These are phyloP conservation scores for Agarophyton chilense DNA, from an alignment of 23 red algal species.

Conservation along the genomic window DNA sequence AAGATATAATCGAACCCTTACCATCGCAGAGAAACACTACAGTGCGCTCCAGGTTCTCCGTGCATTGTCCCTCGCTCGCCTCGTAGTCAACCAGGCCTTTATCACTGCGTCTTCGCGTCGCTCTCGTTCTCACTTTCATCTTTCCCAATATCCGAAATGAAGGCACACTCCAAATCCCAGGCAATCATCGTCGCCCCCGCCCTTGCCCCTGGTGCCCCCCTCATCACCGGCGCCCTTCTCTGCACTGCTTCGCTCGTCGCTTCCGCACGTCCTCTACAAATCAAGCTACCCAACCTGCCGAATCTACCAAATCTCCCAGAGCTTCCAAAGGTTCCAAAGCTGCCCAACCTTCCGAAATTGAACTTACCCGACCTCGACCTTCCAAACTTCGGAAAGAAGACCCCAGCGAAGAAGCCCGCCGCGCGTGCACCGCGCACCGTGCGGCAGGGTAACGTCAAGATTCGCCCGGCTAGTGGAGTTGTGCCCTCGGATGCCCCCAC, in stretches of 20 bases:
- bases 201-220: not conserved
- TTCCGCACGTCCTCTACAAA: conserved; percentile 13
- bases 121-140: not conserved
- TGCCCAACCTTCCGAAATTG: too few species aligned
- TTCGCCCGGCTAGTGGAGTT: not conserved
- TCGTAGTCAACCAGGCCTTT: too few species aligned
- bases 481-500: conserved; percentile 23
- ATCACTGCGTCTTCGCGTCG: too few species aligned
- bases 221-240: not conserved
- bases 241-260: not conserved
- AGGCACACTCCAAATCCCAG: not conserved
- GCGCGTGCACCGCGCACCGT: not conserved
- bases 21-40: too few species aligned
- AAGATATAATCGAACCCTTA: too few species aligned
- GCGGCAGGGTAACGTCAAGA: not conserved
- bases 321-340: conserved; percentile 36
- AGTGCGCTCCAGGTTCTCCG: too few species aligned
- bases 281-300: conserved; percentile 51
- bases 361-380: conserved; percentile 62
- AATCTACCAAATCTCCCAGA: conserved; percentile 27
- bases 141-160: not conserved
- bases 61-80: too few species aligned
- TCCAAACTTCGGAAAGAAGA: conserved; percentile 56
- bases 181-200: not conserved
- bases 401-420: not conserved